Percentiles rank a stretch among this genome's conserved stretches.
phyloP scores from a whole-genome alignment of 192 early-diverging fungal genomes.

The Haplosporangium gracile region DNA sequence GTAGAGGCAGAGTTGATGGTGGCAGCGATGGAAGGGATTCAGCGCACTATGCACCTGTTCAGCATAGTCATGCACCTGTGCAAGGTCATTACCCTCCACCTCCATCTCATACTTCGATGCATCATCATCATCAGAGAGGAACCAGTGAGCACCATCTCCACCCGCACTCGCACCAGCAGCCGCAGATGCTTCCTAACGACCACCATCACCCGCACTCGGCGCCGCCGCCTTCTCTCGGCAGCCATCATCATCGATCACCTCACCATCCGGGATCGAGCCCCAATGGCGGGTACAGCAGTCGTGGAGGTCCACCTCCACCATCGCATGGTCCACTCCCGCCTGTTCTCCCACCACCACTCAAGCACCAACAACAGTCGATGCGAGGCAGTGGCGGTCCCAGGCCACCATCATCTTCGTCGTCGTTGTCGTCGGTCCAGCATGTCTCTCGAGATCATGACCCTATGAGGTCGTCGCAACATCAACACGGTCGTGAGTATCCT shows the following conservation, averaged over 20 bases:
- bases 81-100: constrained; percentile 36
- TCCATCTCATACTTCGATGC: neutral
- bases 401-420: neutral
- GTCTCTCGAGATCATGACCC: neutral
- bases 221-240: neutral
- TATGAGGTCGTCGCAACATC: neutral
- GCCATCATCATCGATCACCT: constrained; percentile 7
- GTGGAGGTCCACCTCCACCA: neutral
- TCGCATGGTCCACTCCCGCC: neutral
- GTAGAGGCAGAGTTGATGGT: neutral
- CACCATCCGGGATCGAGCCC: neutral
- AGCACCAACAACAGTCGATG: constrained; percentile 8
- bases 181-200: neutral
- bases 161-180: neutral
- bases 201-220: neutral
- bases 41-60: neutral
- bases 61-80: neutral
- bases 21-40: neutral
- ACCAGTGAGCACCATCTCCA: constrained; percentile 10
- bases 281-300: constrained; percentile 17
- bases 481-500: neutral
- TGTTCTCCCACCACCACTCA: constrained; percentile 7
- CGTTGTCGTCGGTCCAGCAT: neutral
- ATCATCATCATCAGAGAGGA: constrained; percentile 3
- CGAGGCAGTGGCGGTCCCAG: neutral